Base-by-base conservation (phyloP, 1,284 basidiomycete genomes). In the Volvariella volvacea region DNA sequence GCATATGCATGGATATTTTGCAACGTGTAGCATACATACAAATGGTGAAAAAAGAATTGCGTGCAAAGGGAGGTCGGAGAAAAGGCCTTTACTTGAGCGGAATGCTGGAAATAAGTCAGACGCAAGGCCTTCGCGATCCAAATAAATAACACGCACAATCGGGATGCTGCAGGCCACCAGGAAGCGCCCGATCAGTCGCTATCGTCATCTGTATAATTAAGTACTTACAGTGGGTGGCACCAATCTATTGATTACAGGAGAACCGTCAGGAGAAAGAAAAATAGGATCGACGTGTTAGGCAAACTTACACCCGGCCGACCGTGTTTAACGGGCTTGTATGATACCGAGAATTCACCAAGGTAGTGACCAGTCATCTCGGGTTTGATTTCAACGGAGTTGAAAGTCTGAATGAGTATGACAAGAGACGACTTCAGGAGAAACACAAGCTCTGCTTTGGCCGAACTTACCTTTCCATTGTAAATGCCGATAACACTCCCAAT, bases 291-390 rank as follows among this genome's bases (percentile, higher is more conserved):
- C 39, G 48, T 17, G 25, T 31, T 16, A 36, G 45, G 50, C n/a
- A 48, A 40, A 72, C 81, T 52, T 68, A 84, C 80, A 91, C 92
- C 92, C 57, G 93, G 92, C 58, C 94, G 92, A 81, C 95, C 95
- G 82, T 99, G 96, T 78, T 94, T 94, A 70, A 98, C 95, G 64
- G 95, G 94, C 70, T 88, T 84, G 89, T 98, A 99, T 54, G 92
- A 93, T 73, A 88, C 88, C 41, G 80, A 87, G 71, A 87, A 86
- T 76, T 99, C 95, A 56, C 78, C 94, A 61, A 99, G 92, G 79
- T 99, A 99, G 82, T 95, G 93, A 54, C 95, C 96, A 54, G 89
- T 91, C 96, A 98, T 98, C 73, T 99, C 96, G 57, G 96, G 94
- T 80, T 96, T 99, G 79, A 99, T 94, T 74, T 98, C 93, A 52